phyloP scores from a whole-genome alignment of 2,329 filamentous ascomycete genomes.

The Scytalidium sp. region DNA sequence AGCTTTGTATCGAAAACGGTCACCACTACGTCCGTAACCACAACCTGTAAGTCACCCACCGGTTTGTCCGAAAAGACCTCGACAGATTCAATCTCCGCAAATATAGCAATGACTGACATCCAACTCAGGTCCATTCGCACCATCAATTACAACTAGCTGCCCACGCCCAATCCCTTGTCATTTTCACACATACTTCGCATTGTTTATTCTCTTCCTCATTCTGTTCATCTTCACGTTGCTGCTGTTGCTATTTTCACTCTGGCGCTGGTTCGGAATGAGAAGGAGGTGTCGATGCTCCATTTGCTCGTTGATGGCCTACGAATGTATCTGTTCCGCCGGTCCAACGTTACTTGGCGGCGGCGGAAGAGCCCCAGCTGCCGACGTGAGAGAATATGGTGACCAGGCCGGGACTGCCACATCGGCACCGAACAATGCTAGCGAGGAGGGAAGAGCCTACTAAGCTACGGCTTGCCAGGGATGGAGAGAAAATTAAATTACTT shows the following conservation, averaged over 20 bases:
- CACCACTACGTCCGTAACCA: neutral
- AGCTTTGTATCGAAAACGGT: neutral
- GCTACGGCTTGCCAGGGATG: too few species aligned
- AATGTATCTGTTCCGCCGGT: constrained; percentile 9
- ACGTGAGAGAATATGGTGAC: too few species aligned
- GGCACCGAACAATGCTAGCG: too few species aligned
- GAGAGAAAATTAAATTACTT: too few species aligned
- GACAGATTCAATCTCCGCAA: neutral
- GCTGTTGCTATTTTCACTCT: constrained; percentile 1
- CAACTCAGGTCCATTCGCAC: neutral
- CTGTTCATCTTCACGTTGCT: constrained; percentile 12
- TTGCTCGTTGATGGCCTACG: constrained; percentile 6
- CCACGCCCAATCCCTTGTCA: neutral
- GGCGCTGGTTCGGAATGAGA: constrained; percentile 9
- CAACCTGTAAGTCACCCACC: constrained; percentile 4
- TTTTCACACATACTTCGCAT: constrained; percentile 7
- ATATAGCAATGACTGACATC: too few species aligned
- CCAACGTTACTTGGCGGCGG: too few species aligned
- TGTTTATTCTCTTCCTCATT: constrained; percentile 14
- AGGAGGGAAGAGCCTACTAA: too few species aligned
- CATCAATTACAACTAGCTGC: constrained; percentile 1
- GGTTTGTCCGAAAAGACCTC: neutral
- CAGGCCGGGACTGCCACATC: too few species aligned
- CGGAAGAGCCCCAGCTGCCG: too few species aligned
- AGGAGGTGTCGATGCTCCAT: constrained; percentile 4